Evolutionary conservation across 2,329 filamentous ascomycete genomes (phyloP).

Genomic region (Fusarium camptoceras): DNA sequence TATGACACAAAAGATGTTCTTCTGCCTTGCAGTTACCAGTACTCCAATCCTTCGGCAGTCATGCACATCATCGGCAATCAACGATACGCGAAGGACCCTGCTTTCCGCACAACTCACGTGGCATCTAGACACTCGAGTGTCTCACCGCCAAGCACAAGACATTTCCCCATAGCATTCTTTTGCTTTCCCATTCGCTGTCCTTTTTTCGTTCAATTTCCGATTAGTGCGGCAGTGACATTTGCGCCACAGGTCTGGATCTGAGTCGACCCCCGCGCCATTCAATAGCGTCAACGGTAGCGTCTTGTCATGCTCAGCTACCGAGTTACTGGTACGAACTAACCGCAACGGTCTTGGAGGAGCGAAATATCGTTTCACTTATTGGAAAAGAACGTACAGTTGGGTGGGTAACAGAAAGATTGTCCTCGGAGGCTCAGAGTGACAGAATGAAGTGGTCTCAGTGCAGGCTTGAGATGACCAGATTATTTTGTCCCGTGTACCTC

Average conservation of each 20-base stretch:
- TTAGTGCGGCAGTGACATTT: neutral
- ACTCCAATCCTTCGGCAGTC: neutral
- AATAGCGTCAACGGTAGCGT: conserved; percentile 20
- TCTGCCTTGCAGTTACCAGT: neutral
- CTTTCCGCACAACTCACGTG: neutral
- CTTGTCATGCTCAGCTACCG: neutral
- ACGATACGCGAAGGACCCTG: neutral
- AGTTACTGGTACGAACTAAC: neutral
- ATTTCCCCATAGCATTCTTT: neutral
- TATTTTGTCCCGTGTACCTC: neutral
- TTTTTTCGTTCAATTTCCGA: neutral
- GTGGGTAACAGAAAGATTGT: rapidly evolving
- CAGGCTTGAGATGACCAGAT: too few species aligned
- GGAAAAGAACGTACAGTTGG: neutral
- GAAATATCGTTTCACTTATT: neutral
- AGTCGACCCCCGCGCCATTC: neutral
- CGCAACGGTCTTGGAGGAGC: neutral
- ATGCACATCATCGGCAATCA: neutral
- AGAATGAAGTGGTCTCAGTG: neutral
- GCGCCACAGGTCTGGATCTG: conserved; percentile 4
- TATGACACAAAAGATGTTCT: neutral
- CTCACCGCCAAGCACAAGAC: neutral
- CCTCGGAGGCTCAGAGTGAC: neutral
- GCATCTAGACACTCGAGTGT: neutral
- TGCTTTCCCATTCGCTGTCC: neutral